Conservation (phyloP, 2,329 filamentous ascomycete genomes). For the Botrytis medusae region DNA sequence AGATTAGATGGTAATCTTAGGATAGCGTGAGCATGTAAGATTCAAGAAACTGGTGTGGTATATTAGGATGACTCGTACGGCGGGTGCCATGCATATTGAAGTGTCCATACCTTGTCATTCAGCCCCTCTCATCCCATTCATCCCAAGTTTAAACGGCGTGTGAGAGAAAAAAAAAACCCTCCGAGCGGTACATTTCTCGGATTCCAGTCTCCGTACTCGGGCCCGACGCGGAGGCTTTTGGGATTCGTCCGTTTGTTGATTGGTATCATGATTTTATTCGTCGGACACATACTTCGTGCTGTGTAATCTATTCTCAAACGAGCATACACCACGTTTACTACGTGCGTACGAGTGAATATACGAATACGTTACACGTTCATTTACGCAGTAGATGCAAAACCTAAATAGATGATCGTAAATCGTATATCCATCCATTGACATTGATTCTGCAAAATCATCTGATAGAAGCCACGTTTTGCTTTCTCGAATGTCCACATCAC, state of each 20-base stretch:
- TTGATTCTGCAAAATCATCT: not conserved
- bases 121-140: not conserved
- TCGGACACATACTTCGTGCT: not conserved
- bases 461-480: not conserved
- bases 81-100: not conserved
- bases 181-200: not conserved
- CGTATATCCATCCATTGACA: not conserved
- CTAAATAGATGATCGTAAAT: not conserved
- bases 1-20: not conserved
- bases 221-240: slow-evolving; percentile 1
- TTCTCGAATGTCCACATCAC: not conserved
- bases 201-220: slow-evolving; percentile 13
- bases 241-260: not conserved
- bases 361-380: not conserved
- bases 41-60: not conserved
- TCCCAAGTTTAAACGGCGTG: not conserved
- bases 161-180: not conserved
- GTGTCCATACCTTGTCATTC: not conserved
- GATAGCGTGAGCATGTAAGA: not conserved
- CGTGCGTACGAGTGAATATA: not conserved
- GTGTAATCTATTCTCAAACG: too few species aligned
- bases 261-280: not conserved
- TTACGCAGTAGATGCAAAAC: not conserved
- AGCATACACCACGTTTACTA: not conserved
- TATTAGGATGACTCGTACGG: not conserved